Conservation (phyloP, 257 asterid genomes). For the Euphrasia confusa region DNA sequence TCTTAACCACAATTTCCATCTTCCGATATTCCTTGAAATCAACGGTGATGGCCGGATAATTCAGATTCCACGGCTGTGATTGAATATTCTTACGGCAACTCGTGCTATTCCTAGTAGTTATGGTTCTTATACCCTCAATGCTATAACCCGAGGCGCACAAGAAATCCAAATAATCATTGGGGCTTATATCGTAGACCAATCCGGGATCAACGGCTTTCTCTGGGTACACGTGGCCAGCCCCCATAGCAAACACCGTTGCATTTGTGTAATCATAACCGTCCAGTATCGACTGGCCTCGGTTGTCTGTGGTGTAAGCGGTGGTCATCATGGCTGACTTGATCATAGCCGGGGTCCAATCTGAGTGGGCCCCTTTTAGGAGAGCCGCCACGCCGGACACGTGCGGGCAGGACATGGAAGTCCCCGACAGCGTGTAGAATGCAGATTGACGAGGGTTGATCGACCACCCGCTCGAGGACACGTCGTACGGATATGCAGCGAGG, state of each 20-base stretch:
- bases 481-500: constrained; percentile 77
- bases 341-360: constrained; percentile 93
- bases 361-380: constrained; percentile 54
- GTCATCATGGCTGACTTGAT: constrained; percentile 48
- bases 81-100: constrained; percentile 32
- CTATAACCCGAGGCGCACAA: constrained; percentile 58
- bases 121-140: constrained; percentile 29
- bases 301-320: constrained; percentile 13
- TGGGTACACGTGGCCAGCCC: constrained; percentile 82
- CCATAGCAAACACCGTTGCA: constrained; percentile 55
- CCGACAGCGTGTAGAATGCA: constrained; percentile 64
- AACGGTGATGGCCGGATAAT: constrained; percentile 66
- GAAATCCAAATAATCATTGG: constrained; percentile 47
- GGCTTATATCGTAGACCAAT: constrained; percentile 55
- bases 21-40: constrained; percentile 31
- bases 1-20: constrained; percentile 26
- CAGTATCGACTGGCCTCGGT: constrained; percentile 40
- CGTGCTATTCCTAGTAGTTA: constrained; percentile 26
- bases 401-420: constrained; percentile 96
- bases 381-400: constrained; percentile 24
- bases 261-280: constrained; percentile 46
- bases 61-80: constrained; percentile 57
- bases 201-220: constrained; percentile 77
- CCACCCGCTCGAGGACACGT: neutral
- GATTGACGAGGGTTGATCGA: constrained; percentile 4